These are phyloP conservation scores for Hippophae rhamnoides DNA, from an alignment of 306 rosid species.

Conservation along the genomic window DNA sequence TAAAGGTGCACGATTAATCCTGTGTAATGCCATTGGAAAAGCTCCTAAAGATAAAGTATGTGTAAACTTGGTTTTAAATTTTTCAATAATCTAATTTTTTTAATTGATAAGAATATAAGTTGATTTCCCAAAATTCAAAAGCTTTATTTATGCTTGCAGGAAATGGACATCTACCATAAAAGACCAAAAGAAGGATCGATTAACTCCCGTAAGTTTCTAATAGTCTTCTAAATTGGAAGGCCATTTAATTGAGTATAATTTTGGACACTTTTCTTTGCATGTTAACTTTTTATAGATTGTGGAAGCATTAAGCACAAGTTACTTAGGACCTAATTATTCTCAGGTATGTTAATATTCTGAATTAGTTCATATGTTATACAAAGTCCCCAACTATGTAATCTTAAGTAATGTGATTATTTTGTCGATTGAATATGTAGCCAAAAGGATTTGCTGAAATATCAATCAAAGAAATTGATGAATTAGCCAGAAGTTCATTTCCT, in stretches of 20 bases:
- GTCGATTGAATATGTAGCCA: conserved; percentile 44
- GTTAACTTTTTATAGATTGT: conserved; percentile 50
- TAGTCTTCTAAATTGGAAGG: not conserved
- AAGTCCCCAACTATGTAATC: not conserved
- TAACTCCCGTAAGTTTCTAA: conserved; percentile 68
- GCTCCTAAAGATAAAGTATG: conserved; percentile 90
- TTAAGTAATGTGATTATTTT: conserved; percentile 20
- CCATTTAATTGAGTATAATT: conserved; percentile 6
- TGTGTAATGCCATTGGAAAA: conserved; percentile 81
- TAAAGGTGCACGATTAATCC: conserved; percentile 56
- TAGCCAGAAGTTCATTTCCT: conserved; percentile 85
- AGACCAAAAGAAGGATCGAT: conserved; percentile 71
- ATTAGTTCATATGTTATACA: conserved; percentile 10
- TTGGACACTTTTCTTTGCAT: conserved; percentile 21
- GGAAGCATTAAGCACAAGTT: conserved; percentile 74
- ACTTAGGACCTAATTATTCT: conserved; percentile 84
- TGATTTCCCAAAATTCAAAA: not conserved
- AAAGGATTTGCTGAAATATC: conserved; percentile 64
- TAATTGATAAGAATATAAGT: no score
- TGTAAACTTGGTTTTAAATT: not conserved
- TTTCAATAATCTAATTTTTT: no score
- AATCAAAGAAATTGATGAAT: conserved; percentile 64
- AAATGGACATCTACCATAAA: conserved; percentile 78
- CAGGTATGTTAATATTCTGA: conserved; percentile 41
- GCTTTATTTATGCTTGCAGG: conserved; percentile 44